Percentiles rank a stretch among this genome's conserved stretches.
phyloP scores from a whole-genome alignment of 2,329 filamentous ascomycete species.

The Gnomoniopsis sp. region DNA sequence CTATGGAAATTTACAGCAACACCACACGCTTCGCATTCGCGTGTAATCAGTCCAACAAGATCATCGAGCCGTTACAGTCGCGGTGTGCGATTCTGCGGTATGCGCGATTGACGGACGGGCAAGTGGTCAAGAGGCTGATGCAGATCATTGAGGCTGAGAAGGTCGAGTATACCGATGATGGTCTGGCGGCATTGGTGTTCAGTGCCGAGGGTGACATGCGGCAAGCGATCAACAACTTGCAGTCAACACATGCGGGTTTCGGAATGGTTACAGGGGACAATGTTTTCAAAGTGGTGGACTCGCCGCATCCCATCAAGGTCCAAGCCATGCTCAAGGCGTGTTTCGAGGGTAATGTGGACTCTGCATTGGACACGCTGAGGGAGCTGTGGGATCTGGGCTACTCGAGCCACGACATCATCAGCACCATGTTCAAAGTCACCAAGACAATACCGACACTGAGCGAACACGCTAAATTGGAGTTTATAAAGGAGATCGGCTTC shows the following conservation, averaged over 20 bases:
- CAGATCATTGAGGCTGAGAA: conserved; percentile 93
- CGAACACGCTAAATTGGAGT: conserved; percentile 93
- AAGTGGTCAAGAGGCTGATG: conserved; percentile 84
- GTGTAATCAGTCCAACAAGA: conserved; percentile 98
- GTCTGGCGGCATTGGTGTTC: conserved; percentile 92
- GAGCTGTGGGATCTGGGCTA: conserved; percentile 95
- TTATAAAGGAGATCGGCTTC: conserved; percentile 98
- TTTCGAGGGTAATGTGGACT: conserved; percentile 86
- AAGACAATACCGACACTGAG: conserved; percentile 91
- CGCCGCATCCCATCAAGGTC: conserved; percentile 95
- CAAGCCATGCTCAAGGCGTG: conserved; percentile 98
- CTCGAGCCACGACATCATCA: conserved; percentile 98
- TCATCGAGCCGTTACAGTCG: conserved; percentile 97
- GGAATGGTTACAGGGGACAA: conserved; percentile 97
- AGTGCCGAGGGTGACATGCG: conserved; percentile 98
- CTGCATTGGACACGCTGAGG: conserved; percentile 78
- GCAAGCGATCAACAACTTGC: conserved; percentile 97
- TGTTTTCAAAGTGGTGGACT: conserved; percentile 96
- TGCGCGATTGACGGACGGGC: conserved; percentile 84
- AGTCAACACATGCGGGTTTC: conserved; percentile 89
- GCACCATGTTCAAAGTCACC: conserved; percentile 98
- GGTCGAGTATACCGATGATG: conserved; percentile 88
- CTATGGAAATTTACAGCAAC: conserved; percentile 98
- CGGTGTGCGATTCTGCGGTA: conserved; percentile 95
- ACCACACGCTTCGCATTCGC: conserved; percentile 97